Evolutionary conservation across 352 stramenopile species (phyloP).

Genomic region (Pythium aristosporum): DNA sequence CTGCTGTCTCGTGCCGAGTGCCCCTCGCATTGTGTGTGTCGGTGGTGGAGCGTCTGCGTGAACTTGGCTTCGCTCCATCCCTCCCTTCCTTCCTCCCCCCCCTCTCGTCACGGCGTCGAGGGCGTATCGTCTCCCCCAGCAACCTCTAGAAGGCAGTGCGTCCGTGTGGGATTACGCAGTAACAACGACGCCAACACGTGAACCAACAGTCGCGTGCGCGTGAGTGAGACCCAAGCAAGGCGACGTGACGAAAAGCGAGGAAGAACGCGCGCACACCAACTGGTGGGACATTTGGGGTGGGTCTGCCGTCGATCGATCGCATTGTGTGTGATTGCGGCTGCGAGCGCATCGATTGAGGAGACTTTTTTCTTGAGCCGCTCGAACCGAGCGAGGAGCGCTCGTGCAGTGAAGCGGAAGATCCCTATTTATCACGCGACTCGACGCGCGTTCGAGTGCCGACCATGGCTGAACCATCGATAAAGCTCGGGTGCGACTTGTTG

Average conservation of each 20-base stretch:
- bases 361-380: background rate
- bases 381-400: background rate
- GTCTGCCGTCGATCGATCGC: slow-evolving; percentile 2
- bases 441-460: background rate
- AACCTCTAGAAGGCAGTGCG: background rate
- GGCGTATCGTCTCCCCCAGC: background rate
- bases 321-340: too few relatives aligned
- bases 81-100: background rate
- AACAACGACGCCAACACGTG: background rate
- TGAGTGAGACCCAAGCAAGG: background rate
- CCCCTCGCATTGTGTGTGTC: background rate
- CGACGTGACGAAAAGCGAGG: slow-evolving; percentile 4
- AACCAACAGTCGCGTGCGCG: background rate
- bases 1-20: background rate
- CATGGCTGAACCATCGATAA: slow-evolving; percentile 38
- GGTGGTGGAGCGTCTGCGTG: background rate
- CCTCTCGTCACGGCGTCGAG: too few relatives aligned
- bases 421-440: slow-evolving; percentile 20
- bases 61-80: background rate
- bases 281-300: slow-evolving; percentile 16
- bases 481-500: slow-evolving; percentile 32
- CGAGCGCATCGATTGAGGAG: background rate
- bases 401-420: slow-evolving; percentile 9
- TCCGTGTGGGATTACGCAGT: background rate
- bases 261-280: background rate